Evolutionary conservation across 1,139 yeast genomes (phyloP), one percentile per base, ranked within the genome.

Genomic region (Kodamaea sp.): DNA sequence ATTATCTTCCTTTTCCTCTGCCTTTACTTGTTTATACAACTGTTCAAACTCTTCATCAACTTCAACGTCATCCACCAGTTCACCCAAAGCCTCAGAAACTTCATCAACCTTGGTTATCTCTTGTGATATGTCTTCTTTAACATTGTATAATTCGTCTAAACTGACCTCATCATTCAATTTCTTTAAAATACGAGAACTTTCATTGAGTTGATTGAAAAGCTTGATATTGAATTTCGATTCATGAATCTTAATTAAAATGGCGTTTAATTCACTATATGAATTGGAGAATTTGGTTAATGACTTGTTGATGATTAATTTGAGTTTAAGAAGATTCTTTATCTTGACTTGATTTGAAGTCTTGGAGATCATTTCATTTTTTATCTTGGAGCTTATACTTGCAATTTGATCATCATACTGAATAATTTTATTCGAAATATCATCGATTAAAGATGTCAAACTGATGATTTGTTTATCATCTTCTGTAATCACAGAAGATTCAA

Each of bases 161-260:
- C 60, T 56, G 2, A 67, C 49, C 35, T 56, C 52, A 6, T 49
- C 39, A 43, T 61, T 76, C 63, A 52, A 63, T 49, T 46, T 59
- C 46, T 45, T 61, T 62, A 58, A 67, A 30, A 48, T 65, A 46
- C 50, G 48, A 2, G 70, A 54, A 6, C 78, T 68, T 3, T 55
- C 55, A 10, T 57, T 52, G 35, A 76, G 49, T 6, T 70, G 66
- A n/a, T 60, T 57, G 27, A 66, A 54, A 5, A 75, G 48, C 11
- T 62, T 54, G 5, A 61, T 53, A 46, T 77, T 78, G 2, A 72
- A 60, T 9, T 65, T 60, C 2, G 81, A 72, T 40, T 75, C 73
- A 47, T 77, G 70, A 32, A 79, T 67, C 45, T 75, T 75, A 31
- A 55, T 50, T 27, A 74, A 49, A 0, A 78, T 58, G 2, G 60